Evolutionary conservation across 805 yeast genomes (phyloP).

Genomic region (Gaillardinia entomophila): DNA sequence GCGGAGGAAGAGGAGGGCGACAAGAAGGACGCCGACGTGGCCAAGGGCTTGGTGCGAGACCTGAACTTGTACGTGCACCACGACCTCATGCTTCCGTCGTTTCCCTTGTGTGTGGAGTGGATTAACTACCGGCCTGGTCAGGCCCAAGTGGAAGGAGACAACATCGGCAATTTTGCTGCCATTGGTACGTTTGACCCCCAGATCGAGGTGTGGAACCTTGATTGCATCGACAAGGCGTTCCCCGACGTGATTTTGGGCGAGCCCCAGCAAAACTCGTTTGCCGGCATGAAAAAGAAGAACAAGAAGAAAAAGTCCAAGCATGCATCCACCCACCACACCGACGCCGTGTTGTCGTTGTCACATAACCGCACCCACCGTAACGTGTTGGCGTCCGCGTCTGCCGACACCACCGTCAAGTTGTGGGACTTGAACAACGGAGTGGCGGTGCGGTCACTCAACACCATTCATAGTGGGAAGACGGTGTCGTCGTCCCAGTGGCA

Average conservation of each 20-base stretch:
- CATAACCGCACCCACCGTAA: conserved; percentile 79
- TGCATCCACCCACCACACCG: conserved; percentile 77
- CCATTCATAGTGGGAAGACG: conserved; percentile 69
- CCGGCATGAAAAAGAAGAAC: conserved; percentile 36
- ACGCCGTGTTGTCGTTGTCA: conserved; percentile 83
- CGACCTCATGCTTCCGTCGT: conserved; percentile 93
- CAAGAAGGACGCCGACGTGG: conserved; percentile 64
- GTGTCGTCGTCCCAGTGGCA: conserved; percentile 91
- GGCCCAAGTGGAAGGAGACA: conserved; percentile 29
- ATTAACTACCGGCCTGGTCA: conserved; percentile 64
- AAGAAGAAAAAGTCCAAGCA: conserved; percentile 45
- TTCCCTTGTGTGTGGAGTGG: conserved; percentile 97
- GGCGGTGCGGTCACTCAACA: conserved; percentile 72
- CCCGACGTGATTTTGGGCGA: conserved; percentile 93
- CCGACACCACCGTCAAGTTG: conserved; percentile 88
- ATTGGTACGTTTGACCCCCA: conserved; percentile 96
- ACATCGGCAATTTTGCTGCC: conserved; percentile 88
- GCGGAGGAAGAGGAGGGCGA: conserved; percentile 65
- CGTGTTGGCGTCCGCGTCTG: conserved; percentile 89
- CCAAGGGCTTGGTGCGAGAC: conserved; percentile 66
- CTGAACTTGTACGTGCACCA: conserved; percentile 87
- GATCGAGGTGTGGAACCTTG: conserved; percentile 95
- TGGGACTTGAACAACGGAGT: conserved; percentile 81
- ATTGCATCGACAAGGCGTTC: conserved; percentile 85
- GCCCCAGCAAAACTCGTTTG: conserved; percentile 40